A percentile compares a stretch with the other conserved stretches of the same genome.
These are phyloP conservation scores for Cucurbita argyrosperma DNA, from an alignment of 306 rosid genomes.

Conservation along the genomic window DNA sequence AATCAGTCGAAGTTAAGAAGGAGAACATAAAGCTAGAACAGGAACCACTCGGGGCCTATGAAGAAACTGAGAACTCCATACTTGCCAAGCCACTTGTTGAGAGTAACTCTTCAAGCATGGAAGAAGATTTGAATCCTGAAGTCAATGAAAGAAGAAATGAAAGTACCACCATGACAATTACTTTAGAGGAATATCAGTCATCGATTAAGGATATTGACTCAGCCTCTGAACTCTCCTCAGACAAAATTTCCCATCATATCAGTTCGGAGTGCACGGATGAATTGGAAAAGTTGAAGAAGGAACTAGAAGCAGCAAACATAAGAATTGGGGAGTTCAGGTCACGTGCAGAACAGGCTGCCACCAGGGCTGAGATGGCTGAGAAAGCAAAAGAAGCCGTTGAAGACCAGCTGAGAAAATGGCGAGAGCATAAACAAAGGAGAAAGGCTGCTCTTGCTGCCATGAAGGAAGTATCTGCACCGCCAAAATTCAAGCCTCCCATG, in stretches of 20 bases:
- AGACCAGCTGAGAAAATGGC: constrained; percentile 38
- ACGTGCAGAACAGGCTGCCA: constrained; percentile 66
- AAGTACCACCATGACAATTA: constrained; percentile 12
- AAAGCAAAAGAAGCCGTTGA: constrained; percentile 49
- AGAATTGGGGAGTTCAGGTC: constrained; percentile 47
- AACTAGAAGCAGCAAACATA: constrained; percentile 33
- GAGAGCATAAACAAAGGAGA: constrained; percentile 37
- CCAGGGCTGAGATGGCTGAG: constrained; percentile 74
- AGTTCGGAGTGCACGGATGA: constrained; percentile 11
- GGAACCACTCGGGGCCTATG: too few relatives aligned
- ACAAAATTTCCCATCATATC: background rate
- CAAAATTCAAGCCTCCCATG: constrained; percentile 18
- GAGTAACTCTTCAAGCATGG: background rate
- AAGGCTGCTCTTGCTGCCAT: constrained; percentile 46
- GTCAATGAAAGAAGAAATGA: constrained; percentile 1
- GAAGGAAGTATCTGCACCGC: constrained; percentile 28
- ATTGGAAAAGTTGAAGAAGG: constrained; percentile 41
- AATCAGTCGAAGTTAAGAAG: constrained; percentile 7
- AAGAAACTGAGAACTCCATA: too few relatives aligned
- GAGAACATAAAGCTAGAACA: too few relatives aligned
- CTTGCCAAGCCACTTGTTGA: background rate
- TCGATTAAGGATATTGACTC: constrained; percentile 1
- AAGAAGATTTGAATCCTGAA: background rate
- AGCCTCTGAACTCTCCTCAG: background rate
- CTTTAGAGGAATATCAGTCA: constrained; percentile 17